Conservation (phyloP, 2,329 filamentous ascomycete genomes). For the Penicillium hordei region DNA sequence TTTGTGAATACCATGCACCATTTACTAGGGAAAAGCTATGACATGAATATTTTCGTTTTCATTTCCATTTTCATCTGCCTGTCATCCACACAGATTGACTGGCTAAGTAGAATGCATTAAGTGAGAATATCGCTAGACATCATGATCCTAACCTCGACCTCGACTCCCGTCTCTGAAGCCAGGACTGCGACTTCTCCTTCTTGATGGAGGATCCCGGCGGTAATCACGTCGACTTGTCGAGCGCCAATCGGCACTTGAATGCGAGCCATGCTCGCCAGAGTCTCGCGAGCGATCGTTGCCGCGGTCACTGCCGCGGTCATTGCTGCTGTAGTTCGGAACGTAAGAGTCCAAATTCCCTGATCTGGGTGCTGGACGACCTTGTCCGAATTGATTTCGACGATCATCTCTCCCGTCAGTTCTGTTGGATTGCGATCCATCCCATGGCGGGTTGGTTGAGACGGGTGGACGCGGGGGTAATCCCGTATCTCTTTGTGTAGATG, state of each 20-base stretch:
- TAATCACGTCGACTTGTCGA: conserved; percentile 29
- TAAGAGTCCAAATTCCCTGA: conserved; percentile 39
- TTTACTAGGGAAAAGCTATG: conserved; percentile 14
- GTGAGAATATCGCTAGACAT: not conserved
- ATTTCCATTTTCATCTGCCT: conserved; percentile 1
- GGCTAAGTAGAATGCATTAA: conserved; percentile 6
- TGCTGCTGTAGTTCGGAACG: conserved; percentile 34
- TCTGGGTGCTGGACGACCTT: conserved; percentile 24
- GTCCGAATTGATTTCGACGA: conserved; percentile 33
- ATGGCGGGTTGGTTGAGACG: conserved; percentile 30
- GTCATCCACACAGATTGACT: conserved; percentile 4
- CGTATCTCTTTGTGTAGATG: conserved; percentile 32
- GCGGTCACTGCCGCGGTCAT: conserved; percentile 8
- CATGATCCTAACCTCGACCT: conserved; percentile 23
- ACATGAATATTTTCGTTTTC: conserved; percentile 9
- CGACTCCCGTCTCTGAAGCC: conserved; percentile 27
- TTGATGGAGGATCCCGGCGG: conserved; percentile 29
- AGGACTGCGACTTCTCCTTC: conserved; percentile 40
- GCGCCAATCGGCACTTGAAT: conserved; percentile 26
- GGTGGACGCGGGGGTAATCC: conserved; percentile 43
- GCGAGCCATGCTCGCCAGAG: conserved; percentile 20
- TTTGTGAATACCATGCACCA: conserved; percentile 10
- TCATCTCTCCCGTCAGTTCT: conserved; percentile 31
- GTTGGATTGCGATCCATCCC: conserved; percentile 27
- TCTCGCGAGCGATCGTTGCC: conserved; percentile 28